These are phyloP conservation scores for Immersiella caudata DNA, from an alignment of 495 filamentous ascomycete genomes.

Conservation along the genomic window DNA sequence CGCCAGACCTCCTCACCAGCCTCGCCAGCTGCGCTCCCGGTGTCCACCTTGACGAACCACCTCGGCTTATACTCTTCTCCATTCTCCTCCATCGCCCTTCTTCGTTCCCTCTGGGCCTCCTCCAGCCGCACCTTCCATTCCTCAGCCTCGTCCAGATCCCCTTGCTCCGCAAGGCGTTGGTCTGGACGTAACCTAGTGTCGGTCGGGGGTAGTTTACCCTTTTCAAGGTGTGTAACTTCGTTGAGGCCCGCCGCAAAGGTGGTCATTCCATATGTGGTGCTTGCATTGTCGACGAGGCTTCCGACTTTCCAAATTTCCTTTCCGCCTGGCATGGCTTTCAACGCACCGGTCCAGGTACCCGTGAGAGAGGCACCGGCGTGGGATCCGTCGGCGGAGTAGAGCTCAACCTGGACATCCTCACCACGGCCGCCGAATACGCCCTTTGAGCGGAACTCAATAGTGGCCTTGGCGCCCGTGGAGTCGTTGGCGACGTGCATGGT, in stretches of 20 bases:
- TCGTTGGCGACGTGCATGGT: constrained; percentile 83
- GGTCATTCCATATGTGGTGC: constrained; percentile 83
- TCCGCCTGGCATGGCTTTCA: constrained; percentile 63
- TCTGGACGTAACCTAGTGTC: constrained; percentile 88
- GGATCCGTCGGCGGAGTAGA: constrained; percentile 64
- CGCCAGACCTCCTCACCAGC: constrained; percentile 77
- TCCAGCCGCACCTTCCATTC: constrained; percentile 79
- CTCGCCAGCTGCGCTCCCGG: constrained; percentile 60
- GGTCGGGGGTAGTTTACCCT: constrained; percentile 70
- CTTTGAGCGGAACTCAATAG: constrained; percentile 84
- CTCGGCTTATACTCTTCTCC: constrained; percentile 71
- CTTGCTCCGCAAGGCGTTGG: constrained; percentile 82
- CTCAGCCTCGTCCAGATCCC: constrained; percentile 83
- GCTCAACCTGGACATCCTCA: constrained; percentile 81
- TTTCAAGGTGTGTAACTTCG: constrained; percentile 81
- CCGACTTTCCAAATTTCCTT: constrained; percentile 79
- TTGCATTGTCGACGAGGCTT: constrained; percentile 70
- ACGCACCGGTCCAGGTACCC: constrained; percentile 82
- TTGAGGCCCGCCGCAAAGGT: constrained; percentile 84
- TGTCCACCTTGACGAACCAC: constrained; percentile 74
- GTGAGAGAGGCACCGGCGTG: constrained; percentile 63
- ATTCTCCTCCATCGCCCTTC: constrained; percentile 72
- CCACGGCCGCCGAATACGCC: constrained; percentile 95
- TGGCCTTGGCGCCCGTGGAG: constrained; percentile 73
- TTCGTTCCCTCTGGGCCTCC: constrained; percentile 76